A percentile compares a stretch with the other conserved stretches of the same genome.
phyloP scores from a whole-genome alignment of 2,329 filamentous ascomycete species.

The Calcarisporium arbuscula region DNA sequence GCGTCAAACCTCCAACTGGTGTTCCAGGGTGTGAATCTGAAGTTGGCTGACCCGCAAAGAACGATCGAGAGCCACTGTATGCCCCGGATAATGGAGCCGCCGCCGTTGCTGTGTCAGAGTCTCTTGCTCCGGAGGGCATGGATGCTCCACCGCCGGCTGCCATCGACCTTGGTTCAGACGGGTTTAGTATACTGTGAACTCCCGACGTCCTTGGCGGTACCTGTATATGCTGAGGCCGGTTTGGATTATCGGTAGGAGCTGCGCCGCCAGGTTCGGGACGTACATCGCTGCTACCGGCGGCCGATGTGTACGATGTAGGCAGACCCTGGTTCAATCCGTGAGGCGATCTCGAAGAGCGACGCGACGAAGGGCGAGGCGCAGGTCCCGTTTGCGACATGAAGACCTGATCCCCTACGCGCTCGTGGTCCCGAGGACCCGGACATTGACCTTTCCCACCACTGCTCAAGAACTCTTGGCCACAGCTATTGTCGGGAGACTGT shows the following conservation, averaged over 20 bases:
- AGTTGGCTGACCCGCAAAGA: constrained; percentile 19
- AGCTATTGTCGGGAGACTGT: constrained; percentile 16
- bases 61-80: constrained; percentile 16
- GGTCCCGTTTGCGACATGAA: constrained; percentile 59
- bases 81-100: constrained; percentile 14
- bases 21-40: constrained; percentile 28
- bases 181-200: constrained; percentile 33
- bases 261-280: constrained; percentile 15
- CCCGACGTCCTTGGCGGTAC: constrained; percentile 21
- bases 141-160: constrained; percentile 11
- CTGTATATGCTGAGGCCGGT: constrained; percentile 19
- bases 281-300: constrained; percentile 14
- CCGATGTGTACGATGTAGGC: constrained; percentile 15
- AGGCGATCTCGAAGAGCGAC: constrained; percentile 40
- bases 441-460: constrained; percentile 43
- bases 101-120: constrained; percentile 13
- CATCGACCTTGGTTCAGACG: constrained; percentile 21
- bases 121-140: constrained; percentile 12
- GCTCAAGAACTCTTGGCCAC: constrained; percentile 14
- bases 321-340: constrained; percentile 25
- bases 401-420: constrained; percentile 50
- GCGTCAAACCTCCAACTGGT: constrained; percentile 20
- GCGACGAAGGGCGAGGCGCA: constrained; percentile 50
- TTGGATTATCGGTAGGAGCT: constrained; percentile 15
- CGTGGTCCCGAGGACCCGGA: constrained; percentile 44